These are phyloP conservation scores for Coprinellus micaceus DNA, from an alignment of 768 basidiomycete species.

Conservation along the genomic window DNA sequence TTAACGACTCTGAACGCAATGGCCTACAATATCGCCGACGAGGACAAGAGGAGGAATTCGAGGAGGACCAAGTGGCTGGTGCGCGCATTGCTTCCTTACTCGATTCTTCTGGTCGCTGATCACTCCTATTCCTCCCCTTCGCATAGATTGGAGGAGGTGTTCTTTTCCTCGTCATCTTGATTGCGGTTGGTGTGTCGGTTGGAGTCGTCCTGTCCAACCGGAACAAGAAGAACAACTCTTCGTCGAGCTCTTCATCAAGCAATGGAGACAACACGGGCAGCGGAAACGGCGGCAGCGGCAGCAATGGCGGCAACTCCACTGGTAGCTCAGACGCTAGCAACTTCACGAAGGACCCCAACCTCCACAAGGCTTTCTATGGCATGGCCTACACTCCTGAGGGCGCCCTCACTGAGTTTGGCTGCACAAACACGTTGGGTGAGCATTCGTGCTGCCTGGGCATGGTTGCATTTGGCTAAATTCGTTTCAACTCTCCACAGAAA, in stretches of 20 bases:
- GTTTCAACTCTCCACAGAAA: slow-evolving; percentile 32
- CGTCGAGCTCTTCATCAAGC: not conserved
- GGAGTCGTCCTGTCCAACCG: slow-evolving; percentile 65
- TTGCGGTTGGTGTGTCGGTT: slow-evolving; percentile 55
- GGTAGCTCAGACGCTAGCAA: slow-evolving; percentile 1
- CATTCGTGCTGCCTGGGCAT: too few species aligned
- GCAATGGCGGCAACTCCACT: too few species aligned
- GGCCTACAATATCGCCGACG: too few species aligned
- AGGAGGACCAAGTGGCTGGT: too few species aligned
- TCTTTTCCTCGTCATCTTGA: slow-evolving; percentile 45
- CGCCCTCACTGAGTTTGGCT: slow-evolving; percentile 56
- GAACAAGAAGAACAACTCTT: slow-evolving; percentile 25
- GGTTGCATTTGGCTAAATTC: too few species aligned
- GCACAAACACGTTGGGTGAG: slow-evolving; percentile 50
- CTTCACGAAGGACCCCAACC: slow-evolving; percentile 47
- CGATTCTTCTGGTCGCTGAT: too few species aligned
- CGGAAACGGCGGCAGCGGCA: not conserved
- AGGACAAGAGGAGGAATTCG: too few species aligned
- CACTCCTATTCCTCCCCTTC: too few species aligned
- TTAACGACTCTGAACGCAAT: too few species aligned
- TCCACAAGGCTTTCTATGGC: slow-evolving; percentile 78
- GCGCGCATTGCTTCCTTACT: too few species aligned
- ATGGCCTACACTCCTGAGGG: slow-evolving; percentile 82
- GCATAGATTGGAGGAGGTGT: slow-evolving; percentile 14
- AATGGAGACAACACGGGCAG: slow-evolving; percentile 1